Conservation (phyloP, 176 grass and related monocot species). For the Zizania latifolia region DNA sequence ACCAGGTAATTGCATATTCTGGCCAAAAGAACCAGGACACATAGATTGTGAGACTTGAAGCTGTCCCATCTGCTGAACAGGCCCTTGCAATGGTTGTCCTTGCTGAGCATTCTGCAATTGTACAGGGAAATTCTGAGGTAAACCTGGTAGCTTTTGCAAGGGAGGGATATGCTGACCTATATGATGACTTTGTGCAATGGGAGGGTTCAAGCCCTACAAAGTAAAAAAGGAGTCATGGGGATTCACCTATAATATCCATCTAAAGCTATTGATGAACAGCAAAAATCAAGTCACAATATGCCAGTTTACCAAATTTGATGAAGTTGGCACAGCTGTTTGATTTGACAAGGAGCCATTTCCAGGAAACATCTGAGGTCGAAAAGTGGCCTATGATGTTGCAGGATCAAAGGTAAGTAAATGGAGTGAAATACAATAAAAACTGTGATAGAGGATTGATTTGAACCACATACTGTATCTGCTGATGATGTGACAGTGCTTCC, state of each 20-base stretch:
- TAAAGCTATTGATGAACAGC: constrained; percentile 9
- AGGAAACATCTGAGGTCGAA: constrained; percentile 40
- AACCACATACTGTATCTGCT: constrained; percentile 62
- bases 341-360: constrained; percentile 55
- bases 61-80: constrained; percentile 49
- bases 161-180: constrained; percentile 57
- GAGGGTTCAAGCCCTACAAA: constrained; percentile 63
- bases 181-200: constrained; percentile 52
- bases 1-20: constrained; percentile 66
- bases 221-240: constrained; percentile 16
- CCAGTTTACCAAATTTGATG: constrained; percentile 58
- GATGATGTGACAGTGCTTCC: constrained; percentile 49
- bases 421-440: constrained; percentile 14
- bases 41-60: constrained; percentile 56
- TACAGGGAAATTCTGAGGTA: constrained; percentile 49
- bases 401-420: constrained; percentile 27
- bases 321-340: constrained; percentile 46
- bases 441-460: constrained; percentile 10
- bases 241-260: constrained; percentile 13
- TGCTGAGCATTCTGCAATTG: constrained; percentile 64
- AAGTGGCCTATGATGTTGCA: constrained; percentile 42
- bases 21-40: constrained; percentile 61
- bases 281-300: constrained; percentile 11
- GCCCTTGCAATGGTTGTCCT: constrained; percentile 30
- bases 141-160: constrained; percentile 57